A percentile compares a stretch with the other conserved stretches of the same genome.
phyloP scores from a whole-genome alignment of 805 yeast species.

The Ogataea ganodermae region DNA sequence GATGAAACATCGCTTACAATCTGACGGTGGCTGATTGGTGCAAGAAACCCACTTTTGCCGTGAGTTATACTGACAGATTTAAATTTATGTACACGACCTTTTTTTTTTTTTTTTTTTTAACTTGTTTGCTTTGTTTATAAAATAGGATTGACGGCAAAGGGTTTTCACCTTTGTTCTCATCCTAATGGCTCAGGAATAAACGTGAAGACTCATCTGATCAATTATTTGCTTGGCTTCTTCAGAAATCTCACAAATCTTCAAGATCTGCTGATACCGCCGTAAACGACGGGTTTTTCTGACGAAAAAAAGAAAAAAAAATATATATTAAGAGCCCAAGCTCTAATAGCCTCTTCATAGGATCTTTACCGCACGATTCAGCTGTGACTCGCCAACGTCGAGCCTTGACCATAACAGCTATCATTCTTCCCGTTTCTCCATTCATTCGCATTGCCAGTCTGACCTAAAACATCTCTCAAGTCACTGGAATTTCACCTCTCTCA shows the following conservation, averaged over 20 bases:
- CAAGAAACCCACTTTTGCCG: background rate
- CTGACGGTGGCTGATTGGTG: background rate
- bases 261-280: no score
- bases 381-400: no score
- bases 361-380: no score
- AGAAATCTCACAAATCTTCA: no score
- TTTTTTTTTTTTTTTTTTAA: background rate
- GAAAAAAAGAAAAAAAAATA: background rate
- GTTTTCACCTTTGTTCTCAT: background rate
- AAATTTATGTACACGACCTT: background rate
- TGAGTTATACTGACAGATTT: background rate
- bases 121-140: conserved; percentile 7
- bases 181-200: background rate
- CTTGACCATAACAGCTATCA: no score
- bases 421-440: no score
- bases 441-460: background rate
- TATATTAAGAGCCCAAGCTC: background rate
- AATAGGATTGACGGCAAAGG: background rate
- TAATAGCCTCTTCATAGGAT: background rate
- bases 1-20: conserved; percentile 1
- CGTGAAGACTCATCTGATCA: no score
- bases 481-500: no score
- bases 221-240: no score
- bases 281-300: no score
- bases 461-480: no score